Conservation (phyloP, 331 rosid genomes). For the Malus hybrid region DNA sequence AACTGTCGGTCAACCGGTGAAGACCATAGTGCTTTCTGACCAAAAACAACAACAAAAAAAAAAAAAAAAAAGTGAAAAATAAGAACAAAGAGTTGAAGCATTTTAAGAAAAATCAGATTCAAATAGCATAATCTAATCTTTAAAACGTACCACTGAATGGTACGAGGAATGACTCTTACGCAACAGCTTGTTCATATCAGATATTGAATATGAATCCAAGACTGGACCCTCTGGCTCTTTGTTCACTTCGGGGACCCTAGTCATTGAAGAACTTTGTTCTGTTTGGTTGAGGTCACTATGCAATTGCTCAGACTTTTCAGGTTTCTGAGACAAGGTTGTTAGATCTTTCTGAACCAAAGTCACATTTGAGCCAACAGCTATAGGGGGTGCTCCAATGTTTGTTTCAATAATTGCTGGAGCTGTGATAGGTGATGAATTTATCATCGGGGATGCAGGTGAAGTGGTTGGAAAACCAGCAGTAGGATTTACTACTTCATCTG, state of each 20-base stretch:
- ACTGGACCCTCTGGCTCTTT: constrained; percentile 30
- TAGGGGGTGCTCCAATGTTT: constrained; percentile 19
- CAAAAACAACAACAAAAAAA: background rate
- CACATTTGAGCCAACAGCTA: constrained; percentile 16
- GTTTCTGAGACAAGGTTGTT: constrained; percentile 8
- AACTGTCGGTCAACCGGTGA: constrained; percentile 51
- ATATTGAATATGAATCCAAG: constrained; percentile 43
- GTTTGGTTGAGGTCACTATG: background rate
- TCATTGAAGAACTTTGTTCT: constrained; percentile 12
- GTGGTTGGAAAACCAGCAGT: constrained; percentile 20
- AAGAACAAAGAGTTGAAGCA: background rate
- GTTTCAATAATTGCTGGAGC: constrained; percentile 18
- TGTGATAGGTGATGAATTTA: constrained; percentile 15
- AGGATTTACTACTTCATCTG: constrained; percentile 19
- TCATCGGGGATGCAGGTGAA: constrained; percentile 19
- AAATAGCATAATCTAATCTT: background rate
- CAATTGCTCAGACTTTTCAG: constrained; percentile 27
- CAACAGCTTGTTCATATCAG: constrained; percentile 62
- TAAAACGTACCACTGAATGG: constrained; percentile 32
- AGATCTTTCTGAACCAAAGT: constrained; percentile 19
- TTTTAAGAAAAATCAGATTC: background rate
- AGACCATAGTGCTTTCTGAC: constrained; percentile 50
- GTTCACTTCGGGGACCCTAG: constrained; percentile 20
- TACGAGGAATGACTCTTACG: constrained; percentile 34
- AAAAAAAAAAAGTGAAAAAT: background rate